Conservation (phyloP, 2,329 filamentous ascomycete species). For the Phaeoacremonium minimum region DNA sequence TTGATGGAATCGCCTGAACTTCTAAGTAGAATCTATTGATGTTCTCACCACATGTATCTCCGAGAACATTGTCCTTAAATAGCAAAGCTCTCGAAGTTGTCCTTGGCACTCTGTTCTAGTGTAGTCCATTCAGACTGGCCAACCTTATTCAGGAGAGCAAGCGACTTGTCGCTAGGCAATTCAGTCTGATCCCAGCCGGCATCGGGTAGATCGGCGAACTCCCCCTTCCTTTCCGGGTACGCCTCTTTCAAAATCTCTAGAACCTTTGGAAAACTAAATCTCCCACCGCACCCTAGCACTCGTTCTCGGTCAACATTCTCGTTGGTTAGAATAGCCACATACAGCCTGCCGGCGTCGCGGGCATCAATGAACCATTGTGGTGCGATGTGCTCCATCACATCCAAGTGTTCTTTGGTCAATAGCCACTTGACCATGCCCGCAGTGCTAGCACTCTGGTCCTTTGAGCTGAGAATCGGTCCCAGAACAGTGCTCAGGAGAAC, state of each 20-base stretch:
- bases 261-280: constrained; percentile 23
- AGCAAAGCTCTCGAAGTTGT: constrained; percentile 16
- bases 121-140: constrained; percentile 21
- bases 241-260: constrained; percentile 19
- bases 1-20: too few species aligned
- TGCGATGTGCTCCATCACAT: constrained; percentile 13
- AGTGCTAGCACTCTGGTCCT: constrained; percentile 23
- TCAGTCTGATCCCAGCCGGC: constrained; percentile 22
- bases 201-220: constrained; percentile 15
- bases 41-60: too few species aligned
- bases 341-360: constrained; percentile 21
- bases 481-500: constrained; percentile 24
- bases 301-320: constrained; percentile 21
- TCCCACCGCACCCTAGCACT: constrained; percentile 22
- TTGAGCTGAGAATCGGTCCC: constrained; percentile 20
- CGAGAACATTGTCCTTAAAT: too few species aligned
- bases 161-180: constrained; percentile 20
- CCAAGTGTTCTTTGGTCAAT: constrained; percentile 17
- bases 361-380: constrained; percentile 25
- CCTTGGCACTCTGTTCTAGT: constrained; percentile 22
- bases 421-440: constrained; percentile 24
- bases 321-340: constrained; percentile 21
- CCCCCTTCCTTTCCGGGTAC: constrained; percentile 18
- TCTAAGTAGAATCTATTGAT: too few species aligned
- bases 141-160: constrained; percentile 17